phyloP scores from a whole-genome alignment of 148 eudicot genomes.

The Agrostemma githago region DNA sequence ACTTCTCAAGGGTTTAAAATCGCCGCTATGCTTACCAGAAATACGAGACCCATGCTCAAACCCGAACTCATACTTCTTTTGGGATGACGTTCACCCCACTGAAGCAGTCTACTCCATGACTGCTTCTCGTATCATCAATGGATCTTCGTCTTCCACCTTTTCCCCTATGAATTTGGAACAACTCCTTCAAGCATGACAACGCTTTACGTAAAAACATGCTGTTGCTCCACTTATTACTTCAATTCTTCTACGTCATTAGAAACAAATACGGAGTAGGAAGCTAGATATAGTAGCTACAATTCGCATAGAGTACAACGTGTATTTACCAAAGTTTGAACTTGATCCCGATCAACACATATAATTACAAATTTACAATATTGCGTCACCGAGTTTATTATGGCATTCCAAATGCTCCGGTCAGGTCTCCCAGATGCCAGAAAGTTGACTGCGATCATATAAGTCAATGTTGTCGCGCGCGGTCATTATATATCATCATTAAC shows the following conservation, averaged over 20 bases:
- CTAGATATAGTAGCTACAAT: no score
- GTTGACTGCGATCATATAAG: slow-evolving; percentile 14
- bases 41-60: slow-evolving; percentile 27
- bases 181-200: slow-evolving; percentile 20
- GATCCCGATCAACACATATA: no score
- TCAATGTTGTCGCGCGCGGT: slow-evolving; percentile 20
- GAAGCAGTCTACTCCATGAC: slow-evolving; percentile 31
- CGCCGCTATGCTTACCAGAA: slow-evolving; percentile 36
- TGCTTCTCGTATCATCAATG: slow-evolving; percentile 32
- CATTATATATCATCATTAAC: slow-evolving; percentile 17
- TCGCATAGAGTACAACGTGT: no score
- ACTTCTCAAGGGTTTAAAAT: slow-evolving; percentile 9
- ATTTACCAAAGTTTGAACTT: no score
- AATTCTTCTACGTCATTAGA: no score
- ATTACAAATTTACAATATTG: no score
- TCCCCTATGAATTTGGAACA: slow-evolving; percentile 27
- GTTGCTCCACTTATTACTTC: no score
- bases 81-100: slow-evolving; percentile 58
- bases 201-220: no score
- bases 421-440: not conserved
- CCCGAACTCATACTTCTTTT: slow-evolving; percentile 38
- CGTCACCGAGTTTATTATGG: not conserved
- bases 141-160: slow-evolving; percentile 23
- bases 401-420: not conserved
- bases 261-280: no score